A percentile compares a stretch with the other conserved stretches of the same genome.
Evolutionary conservation across 2,329 filamentous ascomycete species (phyloP).

Genomic region (Falciphora oryzae): DNA sequence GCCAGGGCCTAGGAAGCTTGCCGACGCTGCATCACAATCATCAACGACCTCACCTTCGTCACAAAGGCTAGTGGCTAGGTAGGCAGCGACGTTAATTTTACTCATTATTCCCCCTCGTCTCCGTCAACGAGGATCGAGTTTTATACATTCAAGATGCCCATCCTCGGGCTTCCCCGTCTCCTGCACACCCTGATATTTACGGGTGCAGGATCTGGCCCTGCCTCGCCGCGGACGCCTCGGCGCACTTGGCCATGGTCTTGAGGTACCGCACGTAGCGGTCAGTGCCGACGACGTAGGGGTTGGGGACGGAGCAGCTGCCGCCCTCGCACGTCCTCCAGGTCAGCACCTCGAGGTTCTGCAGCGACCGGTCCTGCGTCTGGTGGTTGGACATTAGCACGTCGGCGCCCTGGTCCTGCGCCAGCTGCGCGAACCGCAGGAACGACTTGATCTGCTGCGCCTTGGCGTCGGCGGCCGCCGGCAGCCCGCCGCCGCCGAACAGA

Average conservation of each 20-base stretch:
- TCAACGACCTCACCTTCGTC: no score
- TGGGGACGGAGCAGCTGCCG: background rate
- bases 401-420: conserved; percentile 13
- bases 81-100: no score
- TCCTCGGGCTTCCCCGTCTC: no score
- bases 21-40: no score
- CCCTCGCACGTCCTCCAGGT: background rate
- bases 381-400: conserved; percentile 20
- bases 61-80: no score
- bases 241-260: background rate
- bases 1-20: no score
- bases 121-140: no score
- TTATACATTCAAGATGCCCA: no score
- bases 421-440: conserved; percentile 12
- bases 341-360: conserved; percentile 5
- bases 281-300: background rate
- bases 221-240: conserved; percentile 4
- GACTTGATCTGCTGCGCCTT: conserved; percentile 18
- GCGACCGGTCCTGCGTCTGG: conserved; percentile 19
- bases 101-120: no score
- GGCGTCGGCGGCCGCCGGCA: conserved; percentile 19
- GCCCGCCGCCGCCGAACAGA: no score
- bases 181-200: no score
- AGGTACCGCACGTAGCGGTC: conserved; percentile 1
- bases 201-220: conserved; percentile 4